These are phyloP conservation scores for Eimeria tenella DNA, from an alignment of 169 alveolate species.

Conservation along the genomic window DNA sequence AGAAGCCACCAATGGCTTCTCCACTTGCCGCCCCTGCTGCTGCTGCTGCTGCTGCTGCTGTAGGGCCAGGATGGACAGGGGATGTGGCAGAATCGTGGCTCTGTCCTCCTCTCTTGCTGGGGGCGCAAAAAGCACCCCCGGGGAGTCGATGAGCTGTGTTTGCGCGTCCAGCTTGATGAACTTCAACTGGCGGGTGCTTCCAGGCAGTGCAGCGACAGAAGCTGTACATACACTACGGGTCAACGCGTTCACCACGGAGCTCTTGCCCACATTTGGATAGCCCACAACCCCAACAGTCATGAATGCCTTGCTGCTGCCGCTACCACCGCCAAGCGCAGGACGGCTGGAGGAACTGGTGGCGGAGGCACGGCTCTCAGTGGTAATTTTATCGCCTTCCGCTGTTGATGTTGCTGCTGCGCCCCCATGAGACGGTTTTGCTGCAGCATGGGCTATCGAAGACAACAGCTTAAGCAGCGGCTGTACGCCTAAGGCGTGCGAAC, in stretches of 20 bases:
- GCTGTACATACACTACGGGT: conserved; percentile 91
- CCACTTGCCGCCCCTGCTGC: conserved; percentile 83
- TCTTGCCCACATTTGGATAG: conserved; percentile 96
- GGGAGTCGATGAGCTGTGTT: conserved; percentile 94
- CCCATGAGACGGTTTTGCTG: conserved; percentile 21
- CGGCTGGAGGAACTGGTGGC: neutral
- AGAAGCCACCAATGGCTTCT: conserved; percentile 91
- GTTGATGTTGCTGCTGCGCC: conserved; percentile 38
- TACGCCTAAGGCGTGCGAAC: conserved; percentile 57
- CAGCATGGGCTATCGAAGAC: conserved; percentile 59
- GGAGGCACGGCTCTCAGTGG: neutral
- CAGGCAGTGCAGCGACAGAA: conserved; percentile 95
- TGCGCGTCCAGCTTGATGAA: conserved; percentile 93
- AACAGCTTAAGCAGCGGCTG: conserved; percentile 53
- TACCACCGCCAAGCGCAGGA: neutral
- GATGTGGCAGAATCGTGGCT: conserved; percentile 52
- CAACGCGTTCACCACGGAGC: conserved; percentile 93
- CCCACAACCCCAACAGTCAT: conserved; percentile 96
- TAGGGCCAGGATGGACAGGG: neutral
- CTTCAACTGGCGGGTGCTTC: conserved; percentile 93
- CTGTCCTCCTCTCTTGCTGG: conserved; percentile 79
- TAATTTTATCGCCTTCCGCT: conserved; percentile 15
- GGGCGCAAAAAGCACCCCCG: conserved; percentile 94
- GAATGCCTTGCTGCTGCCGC: conserved; percentile 83
- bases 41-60: conserved; percentile 61